Conservation (phyloP, 176 grass and related monocot species). For the Lolium multiflorum region DNA sequence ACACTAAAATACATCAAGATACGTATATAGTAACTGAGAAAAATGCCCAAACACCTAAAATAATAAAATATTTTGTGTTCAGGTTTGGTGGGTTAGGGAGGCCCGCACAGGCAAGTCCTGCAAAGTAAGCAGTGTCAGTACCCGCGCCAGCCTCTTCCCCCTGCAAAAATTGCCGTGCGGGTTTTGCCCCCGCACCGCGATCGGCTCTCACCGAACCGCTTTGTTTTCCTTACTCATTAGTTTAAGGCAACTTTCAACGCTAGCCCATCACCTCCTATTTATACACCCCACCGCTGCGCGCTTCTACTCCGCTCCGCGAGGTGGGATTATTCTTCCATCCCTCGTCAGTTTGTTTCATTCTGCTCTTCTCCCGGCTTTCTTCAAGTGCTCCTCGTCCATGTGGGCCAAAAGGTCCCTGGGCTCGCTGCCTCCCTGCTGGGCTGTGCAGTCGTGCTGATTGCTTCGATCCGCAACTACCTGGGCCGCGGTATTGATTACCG, state of each 20-base stretch:
- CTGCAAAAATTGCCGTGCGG: conserved; percentile 73
- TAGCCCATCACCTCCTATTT: not conserved
- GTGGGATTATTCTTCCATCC: not conserved
- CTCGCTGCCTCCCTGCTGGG: not conserved
- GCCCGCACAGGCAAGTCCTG: conserved; percentile 89
- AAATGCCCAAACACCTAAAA: no score
- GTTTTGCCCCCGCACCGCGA: conserved; percentile 58
- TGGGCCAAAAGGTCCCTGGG: not conserved
- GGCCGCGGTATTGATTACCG: no score
- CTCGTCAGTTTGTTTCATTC: no score
- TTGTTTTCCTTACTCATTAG: conserved; percentile 99
- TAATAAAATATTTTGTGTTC: no score
- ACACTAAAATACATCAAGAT: no score
- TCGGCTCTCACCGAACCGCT: conserved; percentile 83
- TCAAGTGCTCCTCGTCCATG: not conserved
- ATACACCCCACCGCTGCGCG: not conserved
- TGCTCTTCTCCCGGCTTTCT: not conserved
- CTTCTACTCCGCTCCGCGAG: not conserved
- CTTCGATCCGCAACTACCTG: not conserved
- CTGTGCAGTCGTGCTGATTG: not conserved
- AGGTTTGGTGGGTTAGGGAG: conserved; percentile 63
- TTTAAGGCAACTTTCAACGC: conserved; percentile 55
- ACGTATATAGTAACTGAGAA: no score
- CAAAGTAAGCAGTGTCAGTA: conserved; percentile 84
- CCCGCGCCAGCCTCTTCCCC: conserved; percentile 74